Evolutionary conservation across 2,329 filamentous ascomycete species (phyloP).

Genomic region (Pseudogymnoascus sp.): DNA sequence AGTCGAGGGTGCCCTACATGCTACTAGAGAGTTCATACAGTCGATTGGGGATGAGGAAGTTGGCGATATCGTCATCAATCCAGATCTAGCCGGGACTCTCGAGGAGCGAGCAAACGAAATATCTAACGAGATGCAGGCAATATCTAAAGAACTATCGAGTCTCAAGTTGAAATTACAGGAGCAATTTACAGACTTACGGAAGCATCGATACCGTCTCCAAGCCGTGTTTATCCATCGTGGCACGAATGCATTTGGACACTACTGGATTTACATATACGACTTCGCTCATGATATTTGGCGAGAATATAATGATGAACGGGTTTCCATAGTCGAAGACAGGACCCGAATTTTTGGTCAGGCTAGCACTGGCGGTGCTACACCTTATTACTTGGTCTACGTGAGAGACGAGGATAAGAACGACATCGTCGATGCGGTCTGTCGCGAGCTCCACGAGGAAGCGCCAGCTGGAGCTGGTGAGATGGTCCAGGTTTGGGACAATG

Average conservation of each 20-base stretch:
- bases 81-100: constrained; percentile 34
- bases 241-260: constrained; percentile 67
- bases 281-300: constrained; percentile 76
- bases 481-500: neutral
- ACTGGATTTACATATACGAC: constrained; percentile 94
- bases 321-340: constrained; percentile 58
- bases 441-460: constrained; percentile 28
- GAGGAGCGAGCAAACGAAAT: constrained; percentile 37
- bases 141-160: constrained; percentile 37
- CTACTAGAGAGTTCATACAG: constrained; percentile 34
- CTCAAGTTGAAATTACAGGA: constrained; percentile 31
- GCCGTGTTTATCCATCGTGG: constrained; percentile 90
- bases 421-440: constrained; percentile 48
- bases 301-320: constrained; percentile 84
- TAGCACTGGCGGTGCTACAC: constrained; percentile 59
- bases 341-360: constrained; percentile 60
- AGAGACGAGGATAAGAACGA: constrained; percentile 54
- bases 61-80: constrained; percentile 35
- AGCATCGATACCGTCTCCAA: constrained; percentile 72
- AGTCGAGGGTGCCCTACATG: constrained; percentile 23
- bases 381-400: constrained; percentile 80
- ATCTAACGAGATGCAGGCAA: constrained; percentile 36
- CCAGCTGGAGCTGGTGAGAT: neutral
- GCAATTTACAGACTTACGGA: constrained; percentile 55
- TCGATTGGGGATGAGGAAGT: constrained; percentile 34